Evolutionary conservation across 805 yeast species (phyloP), one percentile per base, ranked within the genome.

Genomic region (Teunomyces gatunensis): DNA sequence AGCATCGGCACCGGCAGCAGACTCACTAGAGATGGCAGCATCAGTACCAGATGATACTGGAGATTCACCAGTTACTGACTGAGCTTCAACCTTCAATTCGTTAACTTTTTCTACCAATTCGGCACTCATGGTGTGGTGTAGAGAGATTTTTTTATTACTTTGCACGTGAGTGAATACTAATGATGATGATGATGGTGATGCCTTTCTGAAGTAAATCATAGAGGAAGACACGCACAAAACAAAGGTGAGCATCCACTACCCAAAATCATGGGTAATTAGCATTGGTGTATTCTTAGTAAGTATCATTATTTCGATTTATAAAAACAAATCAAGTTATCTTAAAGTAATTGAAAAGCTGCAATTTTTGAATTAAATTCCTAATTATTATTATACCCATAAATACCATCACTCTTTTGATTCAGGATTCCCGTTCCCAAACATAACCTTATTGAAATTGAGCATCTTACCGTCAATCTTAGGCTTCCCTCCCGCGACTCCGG

Each of bases 401-500:
- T 10, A 44, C 23, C 32, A 28, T 40, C 39, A 51, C 33, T 51
- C 44, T 32, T 47, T 46, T 9, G 50, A 12, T 23, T 40, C 43
- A n/a, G 18, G 28, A 25, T 44, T 44, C 21, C 53, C 55, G 32
- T 49, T 54, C 27, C 56, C 54, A 49, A 68, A 67, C 42, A 67
- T 64, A 18, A 66, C 68, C 51, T 64, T 67, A 53, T 71, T 74
- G 50, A 73, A 72, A 54, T 73, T 73, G 44, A 73, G 67, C 71
- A 71, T 65, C 52, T 71, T 70, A 5, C 75, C 77, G 53, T 71
- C 75, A 27, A 70, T 42, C 43, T 54, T 57, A 33, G 60, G 64
- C 34, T 52, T 53, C 18, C 34, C 42, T 42, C 39, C 41, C 20
- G 32, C 32, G 12, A 23, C 32, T 21, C 29, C 46, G 3, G 51